Percentiles rank a stretch among this genome's conserved stretches.
Conservation (phyloP, 305 asterid genomes). For the Fraxinus velutina region DNA sequence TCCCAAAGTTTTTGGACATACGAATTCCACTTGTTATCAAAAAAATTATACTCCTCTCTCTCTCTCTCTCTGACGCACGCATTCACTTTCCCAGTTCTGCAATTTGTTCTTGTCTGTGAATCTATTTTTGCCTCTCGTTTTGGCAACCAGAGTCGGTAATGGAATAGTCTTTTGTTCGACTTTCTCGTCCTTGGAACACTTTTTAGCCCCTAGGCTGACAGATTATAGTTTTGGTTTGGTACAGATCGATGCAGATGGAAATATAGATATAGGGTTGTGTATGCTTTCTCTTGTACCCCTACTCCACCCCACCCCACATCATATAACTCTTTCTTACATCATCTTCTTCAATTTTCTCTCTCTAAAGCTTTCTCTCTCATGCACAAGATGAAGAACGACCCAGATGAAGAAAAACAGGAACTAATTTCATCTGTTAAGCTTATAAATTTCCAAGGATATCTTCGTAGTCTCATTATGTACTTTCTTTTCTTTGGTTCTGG, state of each 20-base stretch:
- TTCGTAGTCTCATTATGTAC: conserved; percentile 41
- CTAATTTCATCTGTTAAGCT: conserved; percentile 19
- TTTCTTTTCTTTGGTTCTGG: conserved; percentile 67
- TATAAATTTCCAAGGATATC: conserved; percentile 20
- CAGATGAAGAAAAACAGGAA: conserved; percentile 30
- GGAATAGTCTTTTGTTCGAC: neutral
- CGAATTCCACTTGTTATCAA: neutral
- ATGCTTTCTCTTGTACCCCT: neutral
- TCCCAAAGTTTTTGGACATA: neutral
- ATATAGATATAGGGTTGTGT: neutral
- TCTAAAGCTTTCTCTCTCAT: neutral
- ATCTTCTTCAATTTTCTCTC: conserved; percentile 7
- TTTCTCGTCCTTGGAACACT: neutral
- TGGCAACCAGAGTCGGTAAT: neutral
- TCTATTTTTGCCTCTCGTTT: neutral
- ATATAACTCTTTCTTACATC: neutral
- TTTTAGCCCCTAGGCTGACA: neutral
- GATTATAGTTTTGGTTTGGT: neutral
- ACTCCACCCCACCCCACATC: neutral
- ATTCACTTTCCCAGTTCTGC: neutral
- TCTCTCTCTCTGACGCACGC: neutral
- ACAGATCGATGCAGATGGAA: neutral
- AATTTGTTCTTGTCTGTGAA: neutral
- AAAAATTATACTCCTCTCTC: neutral
- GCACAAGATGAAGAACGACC: conserved; percentile 20